phyloP scores from a whole-genome alignment of 1,284 basidiomycete species.

The Irpex sp. region DNA sequence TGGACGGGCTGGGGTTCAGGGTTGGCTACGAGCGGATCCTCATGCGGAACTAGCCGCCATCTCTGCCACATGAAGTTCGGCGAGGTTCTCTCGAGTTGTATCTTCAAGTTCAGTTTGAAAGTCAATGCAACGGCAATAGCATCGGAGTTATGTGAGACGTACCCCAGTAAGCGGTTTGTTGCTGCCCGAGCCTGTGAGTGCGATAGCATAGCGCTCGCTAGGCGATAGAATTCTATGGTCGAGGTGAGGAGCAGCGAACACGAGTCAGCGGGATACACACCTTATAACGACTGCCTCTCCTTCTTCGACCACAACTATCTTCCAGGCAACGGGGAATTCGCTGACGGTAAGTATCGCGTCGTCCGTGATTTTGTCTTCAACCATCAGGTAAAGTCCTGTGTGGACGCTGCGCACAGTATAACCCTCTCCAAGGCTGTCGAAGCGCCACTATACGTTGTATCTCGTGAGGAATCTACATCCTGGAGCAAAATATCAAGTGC shows the following conservation, averaged over 20 bases:
- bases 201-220: slow-evolving; percentile 20
- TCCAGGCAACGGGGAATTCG: slow-evolving; percentile 29
- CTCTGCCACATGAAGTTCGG: slow-evolving; percentile 18
- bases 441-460: slow-evolving; percentile 38
- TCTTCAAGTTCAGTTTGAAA: slow-evolving; percentile 8
- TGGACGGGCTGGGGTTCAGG: slow-evolving; percentile 16
- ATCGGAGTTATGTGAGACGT: background rate
- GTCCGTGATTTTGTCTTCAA: slow-evolving; percentile 34
- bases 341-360: slow-evolving; percentile 26
- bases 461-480: background rate
- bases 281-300: slow-evolving; percentile 17
- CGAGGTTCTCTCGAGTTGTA: slow-evolving; percentile 17
- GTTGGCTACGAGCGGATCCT: slow-evolving; percentile 9
- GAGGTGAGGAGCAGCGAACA: background rate
- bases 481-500: slow-evolving; percentile 6
- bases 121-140: background rate
- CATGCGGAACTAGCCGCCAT: slow-evolving; percentile 19
- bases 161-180: slow-evolving; percentile 20
- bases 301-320: slow-evolving; percentile 17
- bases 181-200: slow-evolving; percentile 20
- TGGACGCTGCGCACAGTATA: slow-evolving; percentile 41
- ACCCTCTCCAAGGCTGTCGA: slow-evolving; percentile 33
- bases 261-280: slow-evolving; percentile 6
- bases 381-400: slow-evolving; percentile 37
- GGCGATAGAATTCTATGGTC: slow-evolving; percentile 22